Percentiles rank a stretch among this genome's conserved stretches.
Conservation (phyloP, 805 yeast species). For the Candida odintsovae region DNA sequence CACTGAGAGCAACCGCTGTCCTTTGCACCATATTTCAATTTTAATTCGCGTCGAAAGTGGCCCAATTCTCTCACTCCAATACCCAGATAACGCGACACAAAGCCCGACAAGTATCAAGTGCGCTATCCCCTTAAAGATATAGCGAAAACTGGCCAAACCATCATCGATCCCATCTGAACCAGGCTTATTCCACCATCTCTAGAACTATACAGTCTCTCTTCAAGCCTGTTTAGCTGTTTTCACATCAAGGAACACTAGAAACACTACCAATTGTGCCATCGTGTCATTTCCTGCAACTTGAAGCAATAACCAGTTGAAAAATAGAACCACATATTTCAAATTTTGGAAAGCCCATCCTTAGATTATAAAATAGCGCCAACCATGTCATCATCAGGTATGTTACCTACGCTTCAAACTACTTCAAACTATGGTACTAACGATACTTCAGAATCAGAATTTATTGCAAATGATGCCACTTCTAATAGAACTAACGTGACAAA, state of each 20-base stretch:
- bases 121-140: neutral
- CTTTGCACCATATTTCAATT: neutral
- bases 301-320: neutral
- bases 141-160: neutral
- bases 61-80: neutral
- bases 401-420: neutral
- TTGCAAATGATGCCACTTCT: constrained; percentile 57
- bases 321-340: neutral
- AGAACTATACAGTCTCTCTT: too few species aligned
- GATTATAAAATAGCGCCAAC: neutral
- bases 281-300: neutral
- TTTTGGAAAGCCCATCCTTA: neutral
- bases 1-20: neutral
- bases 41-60: neutral
- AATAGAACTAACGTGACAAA: constrained; percentile 45
- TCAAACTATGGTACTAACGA: neutral
- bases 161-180: neutral
- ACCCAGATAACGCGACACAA: neutral
- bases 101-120: neutral
- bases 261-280: neutral
- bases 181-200: too few species aligned
- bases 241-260: neutral
- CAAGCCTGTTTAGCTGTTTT: neutral
- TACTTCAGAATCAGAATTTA: constrained; percentile 31
- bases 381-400: constrained; percentile 3